Conservation (phyloP, 306 rosid species). For the Bauhinia variegata region DNA sequence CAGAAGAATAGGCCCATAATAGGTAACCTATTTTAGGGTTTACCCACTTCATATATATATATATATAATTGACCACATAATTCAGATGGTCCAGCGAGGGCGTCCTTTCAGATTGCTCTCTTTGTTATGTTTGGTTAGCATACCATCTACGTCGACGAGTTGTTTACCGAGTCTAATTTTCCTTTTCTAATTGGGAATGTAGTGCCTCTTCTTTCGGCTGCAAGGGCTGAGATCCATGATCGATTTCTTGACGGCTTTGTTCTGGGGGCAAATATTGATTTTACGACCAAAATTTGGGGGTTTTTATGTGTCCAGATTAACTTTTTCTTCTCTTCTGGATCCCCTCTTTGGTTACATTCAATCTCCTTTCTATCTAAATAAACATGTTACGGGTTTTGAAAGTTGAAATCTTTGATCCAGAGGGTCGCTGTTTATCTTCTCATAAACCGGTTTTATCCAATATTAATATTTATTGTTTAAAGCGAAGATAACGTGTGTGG, state of each 20-base stretch:
- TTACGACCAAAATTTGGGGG: constrained; percentile 39
- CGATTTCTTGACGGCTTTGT: constrained; percentile 76
- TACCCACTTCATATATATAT: too few species aligned
- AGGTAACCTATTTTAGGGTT: too few species aligned
- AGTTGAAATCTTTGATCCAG: too few species aligned
- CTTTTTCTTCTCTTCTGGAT: constrained; percentile 40
- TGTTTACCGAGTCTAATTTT: not conserved
- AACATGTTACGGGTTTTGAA: too few species aligned
- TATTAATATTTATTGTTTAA: too few species aligned
- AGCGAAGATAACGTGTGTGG: too few species aligned
- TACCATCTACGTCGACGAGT: not conserved
- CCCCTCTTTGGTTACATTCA: constrained; percentile 35
- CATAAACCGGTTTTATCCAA: not conserved
- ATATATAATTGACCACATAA: too few species aligned
- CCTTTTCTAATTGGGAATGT: not conserved
- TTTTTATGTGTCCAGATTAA: constrained; percentile 39
- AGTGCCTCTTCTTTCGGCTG: constrained; percentile 77
- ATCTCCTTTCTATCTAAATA: not conserved
- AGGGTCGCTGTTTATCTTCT: too few species aligned
- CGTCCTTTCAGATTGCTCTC: too few species aligned
- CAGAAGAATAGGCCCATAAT: too few species aligned
- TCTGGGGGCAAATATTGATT: constrained; percentile 66
- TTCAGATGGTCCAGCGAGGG: too few species aligned
- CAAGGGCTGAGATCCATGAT: constrained; percentile 71
- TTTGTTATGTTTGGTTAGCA: not conserved